Conservation (phyloP, 129 eudicot species). For the Helianthus annuus region HanXRQr2.0-SUNRISE NC_035446.2:167657103-167657602, state of each 20-base stretch:
- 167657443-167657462: conserved; percentile 77
- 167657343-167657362: conserved; percentile 96
- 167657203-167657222: conserved; percentile 84
- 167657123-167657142: conserved; percentile 92
- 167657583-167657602: conserved; percentile 24
- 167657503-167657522: conserved; percentile 78
- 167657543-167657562: conserved; percentile 34
- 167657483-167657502: conserved; percentile 78
- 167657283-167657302: conserved; percentile 92
- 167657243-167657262: conserved; percentile 96
- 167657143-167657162: conserved; percentile 94
- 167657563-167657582: conserved; percentile 29
- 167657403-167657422: conserved; percentile 84
- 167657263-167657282: conserved; percentile 92
- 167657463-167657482: conserved; percentile 87
- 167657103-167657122: conserved; percentile 96
- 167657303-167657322: conserved; percentile 93
- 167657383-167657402: conserved; percentile 55
- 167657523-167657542: conserved; percentile 70
- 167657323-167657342: conserved; percentile 84
- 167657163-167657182: conserved; percentile 62
- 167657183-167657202: conserved; percentile 73
- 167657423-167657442: conserved; percentile 80
- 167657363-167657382: conserved; percentile 63
- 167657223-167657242: conserved; percentile 81